These are phyloP conservation scores for Myxozyma udenii DNA, from an alignment of 805 yeast genomes.

Conservation along the genomic window DNA sequence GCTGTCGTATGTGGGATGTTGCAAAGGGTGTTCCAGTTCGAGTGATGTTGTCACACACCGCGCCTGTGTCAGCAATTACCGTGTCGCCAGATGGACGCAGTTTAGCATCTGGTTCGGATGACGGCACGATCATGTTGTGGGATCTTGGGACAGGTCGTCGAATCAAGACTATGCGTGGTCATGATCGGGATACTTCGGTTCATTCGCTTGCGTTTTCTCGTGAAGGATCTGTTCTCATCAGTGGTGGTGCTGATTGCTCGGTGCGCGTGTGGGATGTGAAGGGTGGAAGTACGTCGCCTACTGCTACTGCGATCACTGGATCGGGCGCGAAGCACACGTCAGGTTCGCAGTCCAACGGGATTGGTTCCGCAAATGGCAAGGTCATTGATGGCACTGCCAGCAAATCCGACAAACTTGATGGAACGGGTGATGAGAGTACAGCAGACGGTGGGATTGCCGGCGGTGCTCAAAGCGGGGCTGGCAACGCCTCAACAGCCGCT, in stretches of 20 bases:
- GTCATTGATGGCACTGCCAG: not conserved
- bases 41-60: slow-evolving; percentile 86
- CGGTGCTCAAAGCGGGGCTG: slow-evolving; percentile 5
- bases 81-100: slow-evolving; percentile 97
- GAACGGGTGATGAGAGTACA: not conserved
- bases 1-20: slow-evolving; percentile 98
- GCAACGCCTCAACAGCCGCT: not conserved
- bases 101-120: slow-evolving; percentile 86
- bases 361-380: not conserved
- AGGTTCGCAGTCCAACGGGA: slow-evolving; percentile 1
- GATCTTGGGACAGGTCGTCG: slow-evolving; percentile 89
- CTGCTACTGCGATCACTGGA: not conserved
- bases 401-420: not conserved
- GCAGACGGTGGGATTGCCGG: not conserved
- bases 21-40: slow-evolving; percentile 84
- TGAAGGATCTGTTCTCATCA: slow-evolving; percentile 85
- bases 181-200: slow-evolving; percentile 73
- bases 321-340: not conserved
- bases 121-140: slow-evolving; percentile 83
- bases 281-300: slow-evolving; percentile 50
- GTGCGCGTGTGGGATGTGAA: slow-evolving; percentile 96
- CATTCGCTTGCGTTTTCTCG: slow-evolving; percentile 79
- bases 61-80: slow-evolving; percentile 79
- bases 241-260: slow-evolving; percentile 89
- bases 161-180: slow-evolving; percentile 90